Evolutionary conservation across 345 rosid species (phyloP), one percentile per base, ranked within the genome.

Genomic region (Acer negundo): DNA sequence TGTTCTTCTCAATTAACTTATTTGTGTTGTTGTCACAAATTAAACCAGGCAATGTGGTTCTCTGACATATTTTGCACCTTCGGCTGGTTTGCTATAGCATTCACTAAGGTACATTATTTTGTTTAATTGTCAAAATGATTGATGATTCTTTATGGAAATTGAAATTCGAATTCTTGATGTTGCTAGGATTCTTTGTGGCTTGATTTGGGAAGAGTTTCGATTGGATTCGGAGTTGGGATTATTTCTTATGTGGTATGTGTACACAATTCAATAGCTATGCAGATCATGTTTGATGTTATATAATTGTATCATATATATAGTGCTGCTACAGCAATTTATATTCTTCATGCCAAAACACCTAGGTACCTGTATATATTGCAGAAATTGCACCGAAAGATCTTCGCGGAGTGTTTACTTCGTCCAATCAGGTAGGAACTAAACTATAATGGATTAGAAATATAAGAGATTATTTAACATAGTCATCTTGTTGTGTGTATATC

Each of bases 1-100:
- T 28, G n/a, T 42, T 35, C 6, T 69, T 62, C 23, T 42, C 53
- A 64, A 35, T 35, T 72, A 10, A 79, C 59, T 63, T 59, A 0
- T 35, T 35, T 35, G 61, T 47, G 24, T 74, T 76, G 44, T 31
- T 75, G 0, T 53, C 11, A 10, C 56, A 16, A 35, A 35, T 35
- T 35, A 35, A 22, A 76, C 67, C 82, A 89, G 97, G 82, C 92
- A 53, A 82, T 83, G 86, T 83, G 87, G 86, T 55, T 86, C 1
- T 75, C 90, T 2, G 80, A 85, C 59, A 66, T 83, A 67, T 74
- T 78, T 19, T 82, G 79, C 78, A 24, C 76, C 59, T 24, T 79
- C 1, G 93, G 97, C n/a, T 90, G 97, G 97, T 74, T 82, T 0
- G 78, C 84, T 2, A 87, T 90, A 75, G 82, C 83, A 49, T 83